Percentiles rank a stretch among this genome's conserved stretches.
Evolutionary conservation across 805 yeast species (phyloP).

Genomic region (Clavispora vitiphila): DNA sequence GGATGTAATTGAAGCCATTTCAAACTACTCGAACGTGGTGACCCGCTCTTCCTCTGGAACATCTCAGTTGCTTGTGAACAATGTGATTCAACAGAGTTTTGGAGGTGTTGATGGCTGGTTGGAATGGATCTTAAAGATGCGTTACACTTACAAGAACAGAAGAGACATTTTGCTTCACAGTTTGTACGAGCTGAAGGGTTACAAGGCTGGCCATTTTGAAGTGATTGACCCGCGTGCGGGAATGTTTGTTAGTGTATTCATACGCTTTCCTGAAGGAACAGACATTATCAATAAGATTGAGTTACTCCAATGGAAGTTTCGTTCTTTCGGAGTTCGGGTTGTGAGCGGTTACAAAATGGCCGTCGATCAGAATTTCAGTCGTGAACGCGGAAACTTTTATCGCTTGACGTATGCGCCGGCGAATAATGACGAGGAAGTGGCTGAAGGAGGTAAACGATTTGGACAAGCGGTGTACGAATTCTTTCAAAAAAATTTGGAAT

Average conservation of each 20-base stretch:
- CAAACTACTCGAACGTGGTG: slow-evolving; percentile 12
- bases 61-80: slow-evolving; percentile 13
- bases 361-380: slow-evolving; percentile 9
- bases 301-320: slow-evolving; percentile 11
- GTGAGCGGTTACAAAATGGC: slow-evolving; percentile 19
- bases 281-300: slow-evolving; percentile 6
- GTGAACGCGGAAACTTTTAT: slow-evolving; percentile 9
- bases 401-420: slow-evolving; percentile 22
- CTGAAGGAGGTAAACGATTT: slow-evolving; percentile 10
- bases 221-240: slow-evolving; percentile 22
- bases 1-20: slow-evolving; percentile 10
- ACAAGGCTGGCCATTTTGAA: slow-evolving; percentile 14
- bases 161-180: slow-evolving; percentile 27
- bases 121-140: slow-evolving; percentile 44
- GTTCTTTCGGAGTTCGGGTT: slow-evolving; percentile 10
- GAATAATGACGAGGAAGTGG: slow-evolving; percentile 19
- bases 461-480: slow-evolving; percentile 10
- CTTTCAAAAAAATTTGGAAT: slow-evolving; percentile 11
- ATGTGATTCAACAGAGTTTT: slow-evolving; percentile 13
- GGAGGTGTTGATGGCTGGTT: slow-evolving; percentile 38
- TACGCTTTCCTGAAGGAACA: slow-evolving; percentile 9
- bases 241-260: slow-evolving; percentile 18
- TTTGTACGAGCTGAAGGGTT: slow-evolving; percentile 17
- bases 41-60: slow-evolving; percentile 17
- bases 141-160: slow-evolving; percentile 41